Evolutionary conservation across 352 stramenopile genomes (phyloP).

Genomic region (Phytophthora aleatoria): DNA sequence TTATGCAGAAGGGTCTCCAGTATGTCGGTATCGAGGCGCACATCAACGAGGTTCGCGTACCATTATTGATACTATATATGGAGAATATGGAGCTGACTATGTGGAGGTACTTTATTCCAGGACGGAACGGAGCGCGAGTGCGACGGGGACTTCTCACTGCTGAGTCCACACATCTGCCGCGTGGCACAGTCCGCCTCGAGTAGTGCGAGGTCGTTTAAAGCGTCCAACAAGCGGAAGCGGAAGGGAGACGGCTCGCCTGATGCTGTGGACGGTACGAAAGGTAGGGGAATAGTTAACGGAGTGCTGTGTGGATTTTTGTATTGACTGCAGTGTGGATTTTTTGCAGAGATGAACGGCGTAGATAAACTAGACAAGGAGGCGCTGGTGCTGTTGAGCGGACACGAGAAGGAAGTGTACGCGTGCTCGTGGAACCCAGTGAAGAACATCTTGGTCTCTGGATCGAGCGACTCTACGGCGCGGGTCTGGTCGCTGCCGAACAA

Average conservation of each 20-base stretch:
- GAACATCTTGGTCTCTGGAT: conserved; percentile 96
- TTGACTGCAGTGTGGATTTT: neutral
- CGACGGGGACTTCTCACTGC: conserved; percentile 90
- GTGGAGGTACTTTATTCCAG: conserved; percentile 26
- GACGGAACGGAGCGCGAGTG: conserved; percentile 89
- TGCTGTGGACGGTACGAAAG: conserved; percentile 67
- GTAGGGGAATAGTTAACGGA: conserved; percentile 24
- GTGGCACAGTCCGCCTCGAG: conserved; percentile 80
- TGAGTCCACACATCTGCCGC: conserved; percentile 92
- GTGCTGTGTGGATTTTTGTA: neutral
- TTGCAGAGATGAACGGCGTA: conserved; percentile 64
- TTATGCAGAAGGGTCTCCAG: conserved; percentile 98
- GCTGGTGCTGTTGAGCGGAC: conserved; percentile 72
- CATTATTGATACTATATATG: neutral
- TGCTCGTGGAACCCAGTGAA: conserved; percentile 97
- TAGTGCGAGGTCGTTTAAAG: conserved; percentile 63
- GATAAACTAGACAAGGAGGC: conserved; percentile 68
- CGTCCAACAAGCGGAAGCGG: conserved; percentile 85
- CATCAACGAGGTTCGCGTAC: conserved; percentile 77
- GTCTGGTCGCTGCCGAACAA: conserved; percentile 93
- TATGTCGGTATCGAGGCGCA: conserved; percentile 93
- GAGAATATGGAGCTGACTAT: conserved; percentile 1
- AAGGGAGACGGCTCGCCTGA: conserved; percentile 75
- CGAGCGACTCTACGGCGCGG: conserved; percentile 94
- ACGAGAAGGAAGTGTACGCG: conserved; percentile 95